Evolutionary conservation across 768 basidiomycete genomes (phyloP), one percentile per base, ranked within the genome.

Genomic region (Suillus subluteus): DNA sequence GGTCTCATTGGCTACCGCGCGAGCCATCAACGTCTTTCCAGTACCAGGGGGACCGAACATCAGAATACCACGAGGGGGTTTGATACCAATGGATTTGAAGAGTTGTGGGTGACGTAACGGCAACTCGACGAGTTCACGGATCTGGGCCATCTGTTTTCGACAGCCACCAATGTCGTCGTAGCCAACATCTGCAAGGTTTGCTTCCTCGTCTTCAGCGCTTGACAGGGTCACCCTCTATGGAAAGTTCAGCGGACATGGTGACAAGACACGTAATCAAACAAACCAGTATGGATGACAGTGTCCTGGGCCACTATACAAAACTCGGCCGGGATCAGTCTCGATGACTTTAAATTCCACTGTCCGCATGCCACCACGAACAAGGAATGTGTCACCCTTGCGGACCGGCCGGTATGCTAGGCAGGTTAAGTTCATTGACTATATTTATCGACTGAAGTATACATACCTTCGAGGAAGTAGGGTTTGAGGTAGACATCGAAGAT

Each of bases 41-140:
- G 97, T 99, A 84, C 98, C 98, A 41, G 97, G 97, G 69, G 97
- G 97, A 65, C 97, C 97, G 75, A 87, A 99, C 95, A 99, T 92
- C 71, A 99, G 90, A 74, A 99, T 96, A 86, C 97, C 97, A 71
- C 97, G 91, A 30, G 97, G 97, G 40, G 98, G 98, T 80, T 99
- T 99, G 87, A 99, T 99, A 88, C 98, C 98, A 76, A 99, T 99
- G 32, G 96, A 96, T 78, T 99, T 99, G 91, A 99, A 99, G 16
- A 99, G 88, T 81, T 99, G 96, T 52, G 98, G 98, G 81, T 99
- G 98, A 66, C 98, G 95, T 52, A 99, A 87, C 40, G 98, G 98
- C 4, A 99, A 86, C 79, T 99, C 98, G 70, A 99, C 98, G 46
- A 99, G 90, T 84, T 99, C 98, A 79, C 98, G 96, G 68, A 99